phyloP scores from a whole-genome alignment of 192 early-diverging fungal species.

The Chytriomyces hyalinus region DNA sequence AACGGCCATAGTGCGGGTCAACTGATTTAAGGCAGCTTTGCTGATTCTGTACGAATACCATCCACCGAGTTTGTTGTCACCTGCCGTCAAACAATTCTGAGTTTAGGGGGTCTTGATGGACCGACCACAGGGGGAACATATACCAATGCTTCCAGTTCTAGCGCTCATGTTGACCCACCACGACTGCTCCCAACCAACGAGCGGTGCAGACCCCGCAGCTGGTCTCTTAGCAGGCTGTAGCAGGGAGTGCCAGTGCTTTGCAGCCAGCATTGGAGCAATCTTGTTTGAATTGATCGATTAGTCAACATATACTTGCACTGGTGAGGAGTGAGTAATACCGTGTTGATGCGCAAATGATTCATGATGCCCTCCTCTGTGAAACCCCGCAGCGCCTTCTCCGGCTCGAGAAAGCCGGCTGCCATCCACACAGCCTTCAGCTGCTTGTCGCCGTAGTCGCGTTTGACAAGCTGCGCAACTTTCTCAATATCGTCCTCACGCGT shows the following conservation, averaged over 20 bases:
- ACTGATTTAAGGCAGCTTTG: conserved; percentile 42
- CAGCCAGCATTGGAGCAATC: conserved; percentile 28
- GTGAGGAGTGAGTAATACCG: background rate
- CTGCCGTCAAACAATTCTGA: background rate
- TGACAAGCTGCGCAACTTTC: background rate
- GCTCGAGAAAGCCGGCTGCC: conserved; percentile 30
- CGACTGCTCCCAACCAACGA: conserved; percentile 18
- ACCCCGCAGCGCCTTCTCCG: conserved; percentile 37
- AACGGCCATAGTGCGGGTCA: conserved; percentile 30
- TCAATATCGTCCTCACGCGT: background rate
- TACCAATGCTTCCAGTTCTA: conserved; percentile 35
- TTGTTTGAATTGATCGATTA: background rate
- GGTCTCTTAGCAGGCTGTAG: background rate
- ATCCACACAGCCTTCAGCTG: conserved; percentile 14
- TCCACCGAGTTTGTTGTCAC: conserved; percentile 43
- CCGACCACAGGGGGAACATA: background rate
- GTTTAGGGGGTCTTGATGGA: background rate
- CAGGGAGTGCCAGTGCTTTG: conserved; percentile 28
- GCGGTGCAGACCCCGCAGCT: too few relatives aligned
- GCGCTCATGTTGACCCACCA: conserved; percentile 36
- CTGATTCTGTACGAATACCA: conserved; percentile 46
- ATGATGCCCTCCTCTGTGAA: conserved; percentile 14
- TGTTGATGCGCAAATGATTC: conserved; percentile 36
- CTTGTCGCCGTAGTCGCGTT: background rate
- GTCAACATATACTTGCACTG: too few relatives aligned